Percentiles rank a stretch among this genome's conserved stretches.
Conservation (phyloP, 768 basidiomycete species). For the Galerina marginata region DNA sequence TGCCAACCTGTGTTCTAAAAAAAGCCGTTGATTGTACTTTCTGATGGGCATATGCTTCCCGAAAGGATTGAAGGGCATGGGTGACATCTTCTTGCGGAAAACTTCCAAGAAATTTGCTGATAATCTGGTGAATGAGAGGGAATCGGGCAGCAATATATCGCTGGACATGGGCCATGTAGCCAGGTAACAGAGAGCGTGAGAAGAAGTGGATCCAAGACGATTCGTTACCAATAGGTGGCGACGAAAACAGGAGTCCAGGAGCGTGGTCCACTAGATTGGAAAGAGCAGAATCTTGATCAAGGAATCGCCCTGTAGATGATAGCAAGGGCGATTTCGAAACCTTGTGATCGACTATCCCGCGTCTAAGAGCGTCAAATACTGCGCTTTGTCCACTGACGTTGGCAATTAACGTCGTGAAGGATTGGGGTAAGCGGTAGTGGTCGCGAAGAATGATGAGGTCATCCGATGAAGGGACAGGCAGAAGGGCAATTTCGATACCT, state of each 20-base stretch:
- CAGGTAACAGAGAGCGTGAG: constrained; percentile 38
- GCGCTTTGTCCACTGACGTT: constrained; percentile 19
- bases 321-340: constrained; percentile 5
- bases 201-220: constrained; percentile 38
- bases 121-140: neutral
- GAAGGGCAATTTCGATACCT: constrained; percentile 81
- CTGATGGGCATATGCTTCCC: constrained; percentile 10
- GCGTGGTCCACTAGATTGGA: constrained; percentile 48
- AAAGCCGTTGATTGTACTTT: constrained; percentile 41
- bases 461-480: constrained; percentile 41
- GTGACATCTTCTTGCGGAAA: constrained; percentile 19
- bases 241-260: constrained; percentile 33
- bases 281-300: constrained; percentile 56
- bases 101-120: constrained; percentile 22
- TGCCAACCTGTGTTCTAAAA: constrained; percentile 47
- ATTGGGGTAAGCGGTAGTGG: constrained; percentile 52
- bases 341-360: constrained; percentile 33
- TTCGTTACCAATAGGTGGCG: constrained; percentile 19
- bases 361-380: constrained; percentile 40
- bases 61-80: constrained; percentile 13
- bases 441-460: constrained; percentile 54
- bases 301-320: constrained; percentile 42
- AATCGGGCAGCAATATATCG: constrained; percentile 28
- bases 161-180: constrained; percentile 34
- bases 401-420: constrained; percentile 2